These are phyloP conservation scores for Nicotiana sylvestris DNA, from an alignment of 257 asterid species.

Conservation along the genomic window DNA sequence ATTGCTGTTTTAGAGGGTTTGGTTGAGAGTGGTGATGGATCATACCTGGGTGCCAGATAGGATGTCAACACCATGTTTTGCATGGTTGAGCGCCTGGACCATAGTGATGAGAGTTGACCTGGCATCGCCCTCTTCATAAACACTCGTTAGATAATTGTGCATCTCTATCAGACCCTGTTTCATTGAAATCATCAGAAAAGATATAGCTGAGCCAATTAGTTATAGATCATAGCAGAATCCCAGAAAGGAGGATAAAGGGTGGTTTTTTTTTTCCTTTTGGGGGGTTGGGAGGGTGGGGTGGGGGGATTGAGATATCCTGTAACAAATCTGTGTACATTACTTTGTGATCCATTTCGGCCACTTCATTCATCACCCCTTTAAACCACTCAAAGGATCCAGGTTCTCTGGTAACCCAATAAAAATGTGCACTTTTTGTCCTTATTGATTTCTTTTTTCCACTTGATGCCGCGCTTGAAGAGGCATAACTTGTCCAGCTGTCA, in stretches of 20 bases:
- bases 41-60: slow-evolving; percentile 89
- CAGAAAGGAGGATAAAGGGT: background rate
- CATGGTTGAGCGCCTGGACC: slow-evolving; percentile 96
- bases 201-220: background rate
- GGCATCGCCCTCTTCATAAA: slow-evolving; percentile 95
- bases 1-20: background rate
- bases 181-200: slow-evolving; percentile 3
- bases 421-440: slow-evolving; percentile 62
- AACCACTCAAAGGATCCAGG: slow-evolving; percentile 95
- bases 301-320: background rate
- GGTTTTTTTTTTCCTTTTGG: background rate
- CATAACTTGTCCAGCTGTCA: slow-evolving; percentile 66
- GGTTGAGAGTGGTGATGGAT: slow-evolving; percentile 1
- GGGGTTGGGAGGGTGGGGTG: background rate
- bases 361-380: slow-evolving; percentile 89
- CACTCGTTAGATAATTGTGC: slow-evolving; percentile 92
- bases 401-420: slow-evolving; percentile 95
- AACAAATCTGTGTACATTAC: slow-evolving; percentile 27
- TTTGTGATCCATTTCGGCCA: slow-evolving; percentile 90
- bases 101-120: slow-evolving; percentile 90
- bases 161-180: slow-evolving; percentile 88
- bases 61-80: slow-evolving; percentile 93
- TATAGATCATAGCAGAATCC: background rate
- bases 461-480: slow-evolving; percentile 48
- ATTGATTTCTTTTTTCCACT: slow-evolving; percentile 49